Percentiles rank a stretch among this genome's conserved stretches.
phyloP scores from a whole-genome alignment of 2,329 filamentous ascomycete genomes.

The Endoconidiophora laricicola region DNA sequence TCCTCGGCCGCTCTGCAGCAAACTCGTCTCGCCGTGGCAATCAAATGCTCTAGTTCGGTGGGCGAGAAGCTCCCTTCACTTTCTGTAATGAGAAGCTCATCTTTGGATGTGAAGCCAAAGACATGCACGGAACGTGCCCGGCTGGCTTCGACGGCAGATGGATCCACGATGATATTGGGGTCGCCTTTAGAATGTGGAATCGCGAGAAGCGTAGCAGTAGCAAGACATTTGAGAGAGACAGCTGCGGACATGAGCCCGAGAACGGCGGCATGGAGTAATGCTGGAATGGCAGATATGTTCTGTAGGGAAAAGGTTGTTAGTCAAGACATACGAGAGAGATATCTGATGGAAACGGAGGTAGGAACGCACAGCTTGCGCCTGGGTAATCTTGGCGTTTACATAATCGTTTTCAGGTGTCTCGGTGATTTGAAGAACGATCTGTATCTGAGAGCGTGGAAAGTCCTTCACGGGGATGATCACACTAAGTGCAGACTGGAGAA shows the following conservation, averaged over 20 bases:
- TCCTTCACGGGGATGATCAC: slow-evolving; percentile 59
- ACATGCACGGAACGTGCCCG: slow-evolving; percentile 59
- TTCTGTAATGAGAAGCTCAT: slow-evolving; percentile 59
- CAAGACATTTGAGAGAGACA: slow-evolving; percentile 60
- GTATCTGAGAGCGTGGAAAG: slow-evolving; percentile 62
- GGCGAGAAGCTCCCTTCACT: slow-evolving; percentile 67
- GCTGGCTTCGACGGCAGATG: slow-evolving; percentile 44
- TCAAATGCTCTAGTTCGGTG: slow-evolving; percentile 57
- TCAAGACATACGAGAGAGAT: background rate
- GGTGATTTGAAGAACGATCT: slow-evolving; percentile 65
- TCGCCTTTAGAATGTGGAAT: slow-evolving; percentile 27
- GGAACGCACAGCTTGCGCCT: slow-evolving; percentile 40
- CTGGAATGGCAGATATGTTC: slow-evolving; percentile 66
- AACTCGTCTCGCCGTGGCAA: slow-evolving; percentile 44
- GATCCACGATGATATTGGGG: slow-evolving; percentile 35
- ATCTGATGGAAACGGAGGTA: background rate
- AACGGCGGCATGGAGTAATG: slow-evolving; percentile 64
- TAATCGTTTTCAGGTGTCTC: slow-evolving; percentile 52
- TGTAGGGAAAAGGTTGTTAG: slow-evolving; percentile 20
- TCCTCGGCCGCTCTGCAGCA: slow-evolving; percentile 36
- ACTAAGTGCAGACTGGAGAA: slow-evolving; percentile 55
- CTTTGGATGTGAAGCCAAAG: slow-evolving; percentile 62
- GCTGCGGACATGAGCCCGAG: slow-evolving; percentile 67
- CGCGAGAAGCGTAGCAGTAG: slow-evolving; percentile 48
- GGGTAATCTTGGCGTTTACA: slow-evolving; percentile 40